phyloP scores from a whole-genome alignment of 495 filamentous ascomycete genomes.

The Xylaria intraflava region DNA sequence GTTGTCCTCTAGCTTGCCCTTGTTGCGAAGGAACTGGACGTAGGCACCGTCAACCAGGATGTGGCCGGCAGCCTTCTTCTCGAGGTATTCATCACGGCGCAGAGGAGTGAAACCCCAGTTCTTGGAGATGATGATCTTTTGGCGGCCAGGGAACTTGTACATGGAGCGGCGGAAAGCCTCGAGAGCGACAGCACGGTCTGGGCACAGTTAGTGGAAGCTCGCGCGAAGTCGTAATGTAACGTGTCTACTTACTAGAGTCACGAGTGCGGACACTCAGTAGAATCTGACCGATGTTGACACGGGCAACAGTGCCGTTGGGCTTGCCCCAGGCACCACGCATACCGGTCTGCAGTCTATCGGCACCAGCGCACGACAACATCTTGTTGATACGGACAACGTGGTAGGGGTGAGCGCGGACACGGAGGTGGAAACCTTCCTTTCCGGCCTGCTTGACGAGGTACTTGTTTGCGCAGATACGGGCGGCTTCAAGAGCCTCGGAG shows the following conservation, averaged over 20 bases:
- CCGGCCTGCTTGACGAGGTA: conserved; percentile 95
- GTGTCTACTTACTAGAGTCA: conserved; percentile 63
- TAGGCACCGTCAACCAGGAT: conserved; percentile 96
- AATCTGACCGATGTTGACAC: conserved; percentile 99
- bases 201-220: conserved; percentile 22
- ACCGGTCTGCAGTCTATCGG: conserved; percentile 99
- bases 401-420: conserved; percentile 96
- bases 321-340: conserved; percentile 99
- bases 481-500: conserved; percentile 97
- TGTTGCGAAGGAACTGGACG: conserved; percentile 93
- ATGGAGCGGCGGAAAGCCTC: conserved; percentile 97
- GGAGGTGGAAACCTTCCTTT: conserved; percentile 99
- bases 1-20: conserved; percentile 79
- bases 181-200: conserved; percentile 83
- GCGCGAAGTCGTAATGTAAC: neutral
- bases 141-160: conserved; percentile 99
- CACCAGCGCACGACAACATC: conserved; percentile 99
- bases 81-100: conserved; percentile 90
- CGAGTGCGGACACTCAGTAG: conserved; percentile 92
- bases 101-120: conserved; percentile 99
- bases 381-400: conserved; percentile 99
- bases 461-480: conserved; percentile 99
- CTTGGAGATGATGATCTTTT: conserved; percentile 99
- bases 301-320: conserved; percentile 94
- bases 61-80: conserved; percentile 81